Conservation (phyloP, 805 yeast genomes). For the Ogataea kodamae region DNA sequence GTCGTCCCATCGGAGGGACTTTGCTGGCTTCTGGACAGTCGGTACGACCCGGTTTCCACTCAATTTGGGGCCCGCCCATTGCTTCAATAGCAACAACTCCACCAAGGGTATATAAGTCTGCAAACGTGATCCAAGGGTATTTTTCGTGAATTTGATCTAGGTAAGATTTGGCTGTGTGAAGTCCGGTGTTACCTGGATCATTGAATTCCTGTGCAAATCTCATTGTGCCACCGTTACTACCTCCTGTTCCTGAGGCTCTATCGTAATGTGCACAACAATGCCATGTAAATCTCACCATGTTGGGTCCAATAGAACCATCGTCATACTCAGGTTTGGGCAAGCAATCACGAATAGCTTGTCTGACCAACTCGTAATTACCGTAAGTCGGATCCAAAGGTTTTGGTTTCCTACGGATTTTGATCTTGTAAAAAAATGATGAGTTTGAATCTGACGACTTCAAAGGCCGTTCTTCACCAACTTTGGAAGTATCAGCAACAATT, state of each 20-base stretch:
- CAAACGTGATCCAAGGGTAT: constrained; percentile 70
- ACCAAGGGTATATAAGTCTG: constrained; percentile 76
- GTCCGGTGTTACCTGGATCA: constrained; percentile 62
- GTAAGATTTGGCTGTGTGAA: constrained; percentile 53
- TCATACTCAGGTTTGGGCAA: constrained; percentile 46
- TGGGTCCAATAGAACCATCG: constrained; percentile 72
- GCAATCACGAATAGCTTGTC: constrained; percentile 34
- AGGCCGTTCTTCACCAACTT: constrained; percentile 6
- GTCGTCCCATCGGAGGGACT: constrained; percentile 63
- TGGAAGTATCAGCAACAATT: not conserved
- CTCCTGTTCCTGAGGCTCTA: constrained; percentile 48
- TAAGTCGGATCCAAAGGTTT: constrained; percentile 24
- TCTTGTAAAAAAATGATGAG: constrained; percentile 24
- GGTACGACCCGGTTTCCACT: constrained; percentile 81
- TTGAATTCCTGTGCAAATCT: constrained; percentile 49
- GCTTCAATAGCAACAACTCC: constrained; percentile 79
- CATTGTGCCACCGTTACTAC: constrained; percentile 73
- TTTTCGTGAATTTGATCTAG: constrained; percentile 52
- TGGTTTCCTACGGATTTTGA: constrained; percentile 26
- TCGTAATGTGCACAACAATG: constrained; percentile 84
- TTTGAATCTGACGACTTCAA: constrained; percentile 13
- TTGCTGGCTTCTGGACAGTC: constrained; percentile 49
- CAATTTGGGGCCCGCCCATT: constrained; percentile 71
- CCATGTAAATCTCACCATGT: constrained; percentile 79
- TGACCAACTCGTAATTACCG: constrained; percentile 33